Evolutionary conservation across 805 yeast species (phyloP).

Genomic region (Nakazawaea laoshanensis): DNA sequence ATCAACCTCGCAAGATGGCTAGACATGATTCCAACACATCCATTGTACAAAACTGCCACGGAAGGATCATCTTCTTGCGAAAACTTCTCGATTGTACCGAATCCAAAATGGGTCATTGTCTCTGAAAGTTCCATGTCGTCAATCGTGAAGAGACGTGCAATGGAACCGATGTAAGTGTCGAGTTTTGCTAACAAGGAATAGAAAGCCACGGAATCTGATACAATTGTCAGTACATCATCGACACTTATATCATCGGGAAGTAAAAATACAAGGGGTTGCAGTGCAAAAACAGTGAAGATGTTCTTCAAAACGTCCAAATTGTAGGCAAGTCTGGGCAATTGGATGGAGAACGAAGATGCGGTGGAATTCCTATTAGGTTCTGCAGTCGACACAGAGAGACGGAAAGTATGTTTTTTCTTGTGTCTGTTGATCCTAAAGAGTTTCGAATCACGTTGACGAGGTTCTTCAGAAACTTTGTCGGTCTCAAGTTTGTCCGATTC

Average conservation of each 20-base stretch:
- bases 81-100: slow-evolving; percentile 28
- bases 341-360: slow-evolving; percentile 2
- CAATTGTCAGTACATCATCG: background rate
- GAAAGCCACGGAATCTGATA: background rate
- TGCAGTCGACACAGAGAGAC: background rate
- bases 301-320: slow-evolving; percentile 6
- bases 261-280: slow-evolving; percentile 6
- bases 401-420: slow-evolving; percentile 8
- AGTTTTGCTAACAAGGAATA: background rate
- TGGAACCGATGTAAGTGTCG: slow-evolving; percentile 18
- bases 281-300: slow-evolving; percentile 4
- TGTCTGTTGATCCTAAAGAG: slow-evolving; percentile 8
- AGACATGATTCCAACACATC: slow-evolving; percentile 1
- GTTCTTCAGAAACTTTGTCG: background rate
- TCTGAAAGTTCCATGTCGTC: slow-evolving; percentile 24
- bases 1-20: slow-evolving; percentile 13
- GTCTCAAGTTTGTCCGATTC: no score
- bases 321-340: slow-evolving; percentile 12
- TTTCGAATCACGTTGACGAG: background rate
- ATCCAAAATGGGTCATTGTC: slow-evolving; percentile 27
- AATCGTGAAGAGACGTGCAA: slow-evolving; percentile 29
- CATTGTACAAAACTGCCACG: slow-evolving; percentile 3
- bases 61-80: slow-evolving; percentile 11
- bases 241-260: background rate
- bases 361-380: background rate